A percentile compares a stretch with the other conserved stretches of the same genome.
These are phyloP conservation scores for Raphanus hybrid DNA, from an alignment of 441 rosid genomes.

Conservation along the genomic window DNA sequence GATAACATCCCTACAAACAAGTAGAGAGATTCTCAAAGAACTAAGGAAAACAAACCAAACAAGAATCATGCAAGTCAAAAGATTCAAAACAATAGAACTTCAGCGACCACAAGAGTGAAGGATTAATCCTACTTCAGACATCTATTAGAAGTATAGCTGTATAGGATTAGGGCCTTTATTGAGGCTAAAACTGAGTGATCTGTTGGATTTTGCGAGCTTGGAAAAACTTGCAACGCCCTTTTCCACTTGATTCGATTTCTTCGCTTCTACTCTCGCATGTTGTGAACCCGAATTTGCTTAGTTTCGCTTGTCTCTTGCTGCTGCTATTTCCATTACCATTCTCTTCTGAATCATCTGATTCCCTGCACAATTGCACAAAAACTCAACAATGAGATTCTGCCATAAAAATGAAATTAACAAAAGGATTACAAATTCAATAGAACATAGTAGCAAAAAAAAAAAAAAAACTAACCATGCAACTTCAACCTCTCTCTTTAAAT, in stretches of 20 bases:
- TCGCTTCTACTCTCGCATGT: constrained; percentile 69
- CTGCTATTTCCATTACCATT: constrained; percentile 51
- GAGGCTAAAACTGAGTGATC: constrained; percentile 59
- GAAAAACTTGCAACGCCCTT: constrained; percentile 88
- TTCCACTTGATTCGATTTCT: constrained; percentile 81
- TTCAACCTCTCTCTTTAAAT: constrained; percentile 65
- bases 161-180: background rate
- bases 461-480: constrained; percentile 68
- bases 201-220: constrained; percentile 82
- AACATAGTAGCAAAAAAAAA: background rate
- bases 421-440: background rate
- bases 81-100: too few species aligned
- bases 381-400: background rate
- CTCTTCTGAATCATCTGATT: constrained; percentile 69
- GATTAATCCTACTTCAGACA: too few species aligned
- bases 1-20: too few species aligned
- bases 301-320: constrained; percentile 70
- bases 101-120: too few species aligned
- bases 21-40: too few species aligned
- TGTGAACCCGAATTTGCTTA: constrained; percentile 69
- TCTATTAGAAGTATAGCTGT: too few species aligned
- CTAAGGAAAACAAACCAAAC: too few species aligned
- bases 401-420: background rate
- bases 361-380: constrained; percentile 49
- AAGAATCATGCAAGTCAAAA: too few species aligned